Percentiles rank a stretch among this genome's conserved stretches.
Conservation (phyloP, 2,329 filamentous ascomycete genomes). For the Curvularia sp. region DNA sequence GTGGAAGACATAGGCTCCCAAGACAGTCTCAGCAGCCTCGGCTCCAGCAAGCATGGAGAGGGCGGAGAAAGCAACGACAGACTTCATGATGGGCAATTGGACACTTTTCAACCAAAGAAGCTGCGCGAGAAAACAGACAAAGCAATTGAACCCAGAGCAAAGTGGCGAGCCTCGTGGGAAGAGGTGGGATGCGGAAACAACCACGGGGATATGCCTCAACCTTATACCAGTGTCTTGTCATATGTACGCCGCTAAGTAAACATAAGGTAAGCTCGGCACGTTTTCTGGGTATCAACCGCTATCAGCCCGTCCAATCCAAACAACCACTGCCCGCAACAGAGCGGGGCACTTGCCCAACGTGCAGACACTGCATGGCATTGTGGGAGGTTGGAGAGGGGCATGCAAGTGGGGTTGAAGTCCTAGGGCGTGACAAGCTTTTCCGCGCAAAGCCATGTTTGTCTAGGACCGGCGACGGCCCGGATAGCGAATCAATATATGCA, state of each 20-base stretch:
- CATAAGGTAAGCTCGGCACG: constrained; percentile 14
- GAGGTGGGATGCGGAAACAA: constrained; percentile 10
- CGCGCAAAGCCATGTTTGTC: constrained; percentile 6
- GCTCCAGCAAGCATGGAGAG: constrained; percentile 38
- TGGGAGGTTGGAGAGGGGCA: constrained; percentile 26
- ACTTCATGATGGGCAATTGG: constrained; percentile 38
- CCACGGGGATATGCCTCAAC: constrained; percentile 7
- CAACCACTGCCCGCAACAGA: background rate
- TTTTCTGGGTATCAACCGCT: constrained; percentile 16
- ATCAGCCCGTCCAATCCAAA: constrained; percentile 19
- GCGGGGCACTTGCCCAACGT: constrained; percentile 20
- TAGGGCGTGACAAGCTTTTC: constrained; percentile 27
- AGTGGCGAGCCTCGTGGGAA: constrained; percentile 12
- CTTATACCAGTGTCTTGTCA: constrained; percentile 26
- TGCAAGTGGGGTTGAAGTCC: constrained; percentile 31
- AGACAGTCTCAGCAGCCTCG: constrained; percentile 67
- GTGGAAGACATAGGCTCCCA: constrained; percentile 86
- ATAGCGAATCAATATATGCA: background rate
- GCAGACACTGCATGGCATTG: constrained; percentile 7
- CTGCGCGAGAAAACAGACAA: constrained; percentile 1
- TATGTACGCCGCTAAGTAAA: constrained; percentile 25
- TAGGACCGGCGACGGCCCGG: background rate
- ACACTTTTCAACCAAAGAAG: constrained; percentile 3
- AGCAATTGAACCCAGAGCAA: constrained; percentile 17
- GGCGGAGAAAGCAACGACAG: constrained; percentile 28